Base-by-base conservation (phyloP, 306 rosid species). In the Malus fusca region DNA sequence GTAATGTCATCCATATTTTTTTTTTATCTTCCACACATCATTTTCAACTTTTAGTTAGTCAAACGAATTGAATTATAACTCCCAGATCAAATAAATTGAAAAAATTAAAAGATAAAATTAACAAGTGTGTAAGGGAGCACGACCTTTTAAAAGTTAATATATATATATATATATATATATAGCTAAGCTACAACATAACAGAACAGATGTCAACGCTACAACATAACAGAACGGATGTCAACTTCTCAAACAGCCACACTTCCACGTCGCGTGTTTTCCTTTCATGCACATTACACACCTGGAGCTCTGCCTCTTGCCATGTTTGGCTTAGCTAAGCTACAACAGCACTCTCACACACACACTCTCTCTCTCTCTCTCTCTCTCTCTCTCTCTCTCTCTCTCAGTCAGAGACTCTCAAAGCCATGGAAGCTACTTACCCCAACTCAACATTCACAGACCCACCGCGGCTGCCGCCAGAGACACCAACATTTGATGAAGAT, bases 221-320 rank as follows among this genome's bases (percentile, higher is more conserved):
- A 37, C 30, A 15, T 6, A 18, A n/a, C 40, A 68, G 17, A 7
- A 74, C 78, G 69, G 69, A 74, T 73, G 84, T 77, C 80, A 66
- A 23, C 68, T 73, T 28, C 31, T 73, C 76, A 74, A 72, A 85
- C 85, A 61, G 23, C 37, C 69, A 48, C 37, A 79, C 77, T 79
- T 79, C 89, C 84, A 80, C 85, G 78, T 74, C 44, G 44, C 77
- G 52, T 69, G 22, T 63, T 25, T 58, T 66, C 64, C 30, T 77
- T 72, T 30, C 80, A 84, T 81, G 88, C 85, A 81, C 31, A 64
- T 8, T 82, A 77, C 89, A 84, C 92, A 84, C 68, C 86, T 84
- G 79, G 74, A 71, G 77, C 74, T 70, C 37, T 56, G 62, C 35
- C 37, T 13, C 68, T 64, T 37, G 53, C 69, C 63, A 80, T 31